Base-by-base conservation (phyloP, 2,329 filamentous ascomycete genomes). In the Fusarium circinatum region DNA sequence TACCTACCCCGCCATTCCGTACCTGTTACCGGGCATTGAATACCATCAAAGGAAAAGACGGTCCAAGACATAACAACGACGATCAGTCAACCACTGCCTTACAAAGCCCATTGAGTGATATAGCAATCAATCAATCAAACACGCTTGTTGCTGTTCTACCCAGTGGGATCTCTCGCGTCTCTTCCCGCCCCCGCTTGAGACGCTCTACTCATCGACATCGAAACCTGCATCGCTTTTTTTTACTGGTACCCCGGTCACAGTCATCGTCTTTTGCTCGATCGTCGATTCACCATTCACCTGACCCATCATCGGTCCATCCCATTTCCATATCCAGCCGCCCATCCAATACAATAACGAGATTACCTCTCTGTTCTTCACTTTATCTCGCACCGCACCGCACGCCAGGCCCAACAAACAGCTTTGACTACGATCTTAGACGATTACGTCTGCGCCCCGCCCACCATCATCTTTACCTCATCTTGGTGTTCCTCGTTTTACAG, bases 231-330 rank as follows among this genome's bases (percentile, higher is more conserved):
- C 62, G 62, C 55, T 71, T 62, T 71, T 65, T 74, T 74, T 73
- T 59, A 61, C 60, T 70, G 42, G 47, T 67, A 68, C 71, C 67
- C 69, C 36, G 39, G 70, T 61, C 70, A 65, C 42, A 49, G 70
- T 68, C 70, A 55, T 74, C 62, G 62, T 59, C 70, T 65, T 73
- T 66, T 67, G 44, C 62, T 73, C 71, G 64, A 75, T 75, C 72
- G 72, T 71, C 71, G 71, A 74, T 74, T 74, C 62, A 68, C 68
- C 71, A 65, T 74, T 72, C 71, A 74, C 71, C 71, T 74, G 71
- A 74, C 71, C 71, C 71, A 72, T 72, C 62, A 74, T 74, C 71
- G 71, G 71, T 74, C 71, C 71, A 74, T 74, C 71, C 67, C 67
- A 74, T 71, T 68, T 71, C 70, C 47, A 66, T 67, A 54, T 67